Base-by-base conservation (phyloP, 1,284 basidiomycete genomes). In the Golubevia pallescens region DNA sequence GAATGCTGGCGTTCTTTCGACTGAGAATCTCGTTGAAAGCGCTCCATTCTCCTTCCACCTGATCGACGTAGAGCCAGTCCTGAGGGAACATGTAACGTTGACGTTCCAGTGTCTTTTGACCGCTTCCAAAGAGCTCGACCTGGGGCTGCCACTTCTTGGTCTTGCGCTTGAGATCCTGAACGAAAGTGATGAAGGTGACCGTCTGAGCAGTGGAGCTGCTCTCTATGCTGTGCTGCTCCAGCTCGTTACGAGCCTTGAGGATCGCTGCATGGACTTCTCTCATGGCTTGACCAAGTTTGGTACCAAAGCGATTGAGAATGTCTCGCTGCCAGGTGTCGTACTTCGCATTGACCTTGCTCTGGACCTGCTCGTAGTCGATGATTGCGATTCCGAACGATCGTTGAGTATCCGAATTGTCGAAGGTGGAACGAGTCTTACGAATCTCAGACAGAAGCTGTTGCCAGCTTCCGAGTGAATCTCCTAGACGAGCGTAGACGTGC, bases 1-100 rank as follows among this genome's bases (percentile, higher is more conserved):
- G 94, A 81, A 99, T 99, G 24, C 93, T 93, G 81, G 96, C 94
- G 78, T 95, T 97, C 91, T 99, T 99, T 79, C 96, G 90, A 87
- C 94, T 95, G 85, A 99, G 88, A 69, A 99, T 97, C 87, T 99
- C 96, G 72, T 95, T 95, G 88, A 97, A 97, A 20, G 96, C 95
- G 80, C 93, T 94, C 95, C 95, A 98, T 87, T 99, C 97, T 58
- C 95, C 94, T 73, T 94, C 90, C 58, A 99, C 90, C 86, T 98
- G 96, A 86, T 99, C 97, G 76, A 94, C 94, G 86, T 98, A 97
- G 0, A 99, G 90, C 97, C 97, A 99, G 85, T 99, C 96, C 58
- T 93, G 90, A 0, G 94, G 92, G 84, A 99, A 99, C 80, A 95
- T 93, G 88, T 94, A 98, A 86, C 97, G 89, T 86, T 99, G 97